Percentiles rank a stretch among this genome's conserved stretches.
Evolutionary conservation across 2,329 filamentous ascomycete genomes (phyloP).

Genomic region (Sporothrix phasma): DNA sequence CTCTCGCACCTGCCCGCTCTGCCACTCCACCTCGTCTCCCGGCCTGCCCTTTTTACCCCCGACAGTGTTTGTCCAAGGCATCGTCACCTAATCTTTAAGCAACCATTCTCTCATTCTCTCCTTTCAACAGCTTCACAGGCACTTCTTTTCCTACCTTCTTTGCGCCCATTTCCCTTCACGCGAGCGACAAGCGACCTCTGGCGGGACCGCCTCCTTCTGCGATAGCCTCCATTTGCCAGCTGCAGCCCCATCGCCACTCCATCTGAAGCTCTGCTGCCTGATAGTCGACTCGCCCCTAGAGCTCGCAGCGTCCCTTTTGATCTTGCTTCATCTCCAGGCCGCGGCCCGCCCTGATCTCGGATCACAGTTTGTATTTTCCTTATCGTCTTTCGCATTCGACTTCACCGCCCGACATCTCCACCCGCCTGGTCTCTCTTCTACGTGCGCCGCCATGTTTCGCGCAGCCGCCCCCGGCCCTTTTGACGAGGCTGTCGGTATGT

Average conservation of each 20-base stretch:
- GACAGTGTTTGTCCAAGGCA: not conserved
- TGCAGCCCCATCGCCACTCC: not conserved
- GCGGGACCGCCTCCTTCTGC: not conserved
- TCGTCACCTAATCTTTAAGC: not conserved
- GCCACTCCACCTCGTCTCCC: not conserved
- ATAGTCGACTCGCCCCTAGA: not conserved
- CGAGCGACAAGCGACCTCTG: not conserved
- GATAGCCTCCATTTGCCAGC: not conserved
- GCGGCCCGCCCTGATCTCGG: not conserved
- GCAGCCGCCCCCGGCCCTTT: slow-evolving; percentile 48
- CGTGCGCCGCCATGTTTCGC: slow-evolving; percentile 43
- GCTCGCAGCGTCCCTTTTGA: not conserved
- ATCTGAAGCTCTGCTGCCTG: slow-evolving; percentile 11
- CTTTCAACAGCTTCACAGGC: not conserved
- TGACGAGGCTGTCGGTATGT: slow-evolving; percentile 50
- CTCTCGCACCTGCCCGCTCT: slow-evolving; percentile 5
- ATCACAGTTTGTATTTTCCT: not conserved
- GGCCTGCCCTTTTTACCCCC: not conserved
- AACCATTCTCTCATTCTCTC: not conserved
- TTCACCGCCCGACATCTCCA: not conserved
- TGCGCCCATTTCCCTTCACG: not conserved
- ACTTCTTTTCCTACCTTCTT: not conserved
- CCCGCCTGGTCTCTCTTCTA: not conserved
- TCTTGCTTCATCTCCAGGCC: not conserved
- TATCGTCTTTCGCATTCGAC: not conserved